phyloP scores from a whole-genome alignment of 1,284 basidiomycete genomes.

The Cryptococcus jaspeensis region DNA sequence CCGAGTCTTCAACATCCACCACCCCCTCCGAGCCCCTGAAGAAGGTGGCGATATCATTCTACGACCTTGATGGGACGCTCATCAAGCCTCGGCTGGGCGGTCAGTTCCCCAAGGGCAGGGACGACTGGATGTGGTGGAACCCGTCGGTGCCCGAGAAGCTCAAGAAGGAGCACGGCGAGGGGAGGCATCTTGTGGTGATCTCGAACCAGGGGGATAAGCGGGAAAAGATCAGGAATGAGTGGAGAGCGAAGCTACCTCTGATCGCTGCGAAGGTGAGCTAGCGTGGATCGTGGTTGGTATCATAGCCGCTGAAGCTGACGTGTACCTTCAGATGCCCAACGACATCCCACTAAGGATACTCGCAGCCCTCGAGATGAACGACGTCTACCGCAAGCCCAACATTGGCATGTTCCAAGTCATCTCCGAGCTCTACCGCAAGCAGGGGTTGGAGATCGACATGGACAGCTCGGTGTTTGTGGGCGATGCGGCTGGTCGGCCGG shows the following conservation, averaged over 20 bases:
- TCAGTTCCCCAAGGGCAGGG: slow-evolving; percentile 54
- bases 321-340: slow-evolving; percentile 61
- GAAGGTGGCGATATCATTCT: slow-evolving; percentile 65
- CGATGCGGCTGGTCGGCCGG: slow-evolving; percentile 77
- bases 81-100: slow-evolving; percentile 64
- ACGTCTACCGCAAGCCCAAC: slow-evolving; percentile 83
- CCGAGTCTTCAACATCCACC: background rate
- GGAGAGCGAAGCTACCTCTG: slow-evolving; percentile 71
- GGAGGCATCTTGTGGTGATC: slow-evolving; percentile 74
- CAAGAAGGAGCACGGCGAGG: slow-evolving; percentile 60
- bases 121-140: slow-evolving; percentile 77
- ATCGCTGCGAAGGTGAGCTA: slow-evolving; percentile 66
- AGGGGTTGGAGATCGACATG: slow-evolving; percentile 67
- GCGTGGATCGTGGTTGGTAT: background rate
- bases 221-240: slow-evolving; percentile 57
- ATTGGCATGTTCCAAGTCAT: slow-evolving; percentile 81
- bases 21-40: slow-evolving; percentile 2
- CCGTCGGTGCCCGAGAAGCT: slow-evolving; percentile 64
- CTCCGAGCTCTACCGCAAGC: slow-evolving; percentile 60
- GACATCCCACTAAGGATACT: slow-evolving; percentile 72
- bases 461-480: slow-evolving; percentile 73
- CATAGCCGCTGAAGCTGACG: background rate
- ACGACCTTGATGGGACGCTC: slow-evolving; percentile 85
- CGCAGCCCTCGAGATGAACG: slow-evolving; percentile 63
- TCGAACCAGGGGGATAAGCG: slow-evolving; percentile 67